phyloP scores from a whole-genome alignment of 78 protist species.

The Tieghemostelium lacteum region DNA sequence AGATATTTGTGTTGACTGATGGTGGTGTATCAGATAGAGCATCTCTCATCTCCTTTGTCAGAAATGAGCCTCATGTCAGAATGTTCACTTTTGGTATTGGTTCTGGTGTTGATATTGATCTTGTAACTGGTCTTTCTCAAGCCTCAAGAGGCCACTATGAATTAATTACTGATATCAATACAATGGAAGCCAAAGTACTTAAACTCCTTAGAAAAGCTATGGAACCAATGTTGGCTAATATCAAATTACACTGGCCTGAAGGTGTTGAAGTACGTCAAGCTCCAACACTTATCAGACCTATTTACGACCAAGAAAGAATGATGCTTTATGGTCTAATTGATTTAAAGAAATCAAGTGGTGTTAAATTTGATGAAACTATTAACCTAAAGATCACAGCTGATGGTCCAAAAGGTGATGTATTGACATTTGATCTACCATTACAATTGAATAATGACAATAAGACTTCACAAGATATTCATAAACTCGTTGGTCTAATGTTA shows the following conservation, averaged over 20 bases:
- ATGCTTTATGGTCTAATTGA: neutral
- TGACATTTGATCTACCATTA: neutral
- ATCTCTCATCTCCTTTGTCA: neutral
- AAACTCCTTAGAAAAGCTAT: constrained; percentile 3
- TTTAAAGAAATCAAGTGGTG: neutral
- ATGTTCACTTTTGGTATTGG: constrained; percentile 72
- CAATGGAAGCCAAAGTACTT: constrained; percentile 39
- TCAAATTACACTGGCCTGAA: constrained; percentile 9
- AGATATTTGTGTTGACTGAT: constrained; percentile 83
- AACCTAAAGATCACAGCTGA: neutral
- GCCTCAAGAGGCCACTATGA: constrained; percentile 51
- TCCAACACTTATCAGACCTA: neutral
- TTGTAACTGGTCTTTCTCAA: constrained; percentile 6
- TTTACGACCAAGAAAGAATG: constrained; percentile 4
- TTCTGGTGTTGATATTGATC: constrained; percentile 6
- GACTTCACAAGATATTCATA: neutral
- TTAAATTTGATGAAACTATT: neutral
- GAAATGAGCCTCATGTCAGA: constrained; percentile 29
- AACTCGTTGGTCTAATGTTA: neutral
- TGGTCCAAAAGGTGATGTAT: neutral
- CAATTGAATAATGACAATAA: neutral
- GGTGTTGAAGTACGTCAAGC: neutral
- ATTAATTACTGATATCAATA: constrained; percentile 6
- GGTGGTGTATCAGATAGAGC: constrained; percentile 83
- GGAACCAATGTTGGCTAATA: constrained; percentile 30